Conservation (phyloP, 306 rosid genomes). For the Cercis canadensis region DNA sequence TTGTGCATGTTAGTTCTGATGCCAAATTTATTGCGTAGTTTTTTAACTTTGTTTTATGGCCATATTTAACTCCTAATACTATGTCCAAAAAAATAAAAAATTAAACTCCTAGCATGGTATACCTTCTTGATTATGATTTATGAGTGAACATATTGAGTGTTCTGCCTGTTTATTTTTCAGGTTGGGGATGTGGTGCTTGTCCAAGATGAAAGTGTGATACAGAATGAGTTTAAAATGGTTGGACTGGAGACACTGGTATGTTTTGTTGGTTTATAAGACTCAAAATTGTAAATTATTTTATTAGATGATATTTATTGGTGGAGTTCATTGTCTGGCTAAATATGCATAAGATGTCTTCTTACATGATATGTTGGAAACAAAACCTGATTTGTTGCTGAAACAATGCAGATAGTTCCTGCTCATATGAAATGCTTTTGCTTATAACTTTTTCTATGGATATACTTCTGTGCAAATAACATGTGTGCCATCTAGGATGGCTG, state of each 20-base stretch:
- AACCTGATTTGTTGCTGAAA: slow-evolving; percentile 16
- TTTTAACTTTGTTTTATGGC: slow-evolving; percentile 6
- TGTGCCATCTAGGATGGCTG: background rate
- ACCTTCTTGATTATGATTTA: slow-evolving; percentile 15
- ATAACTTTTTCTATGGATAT: background rate
- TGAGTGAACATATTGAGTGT: slow-evolving; percentile 11
- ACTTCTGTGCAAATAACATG: background rate
- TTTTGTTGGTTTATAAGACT: slow-evolving; percentile 6
- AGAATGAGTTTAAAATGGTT: slow-evolving; percentile 71
- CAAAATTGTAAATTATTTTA: slow-evolving; percentile 10
- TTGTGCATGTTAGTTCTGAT: slow-evolving; percentile 17
- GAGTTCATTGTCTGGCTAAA: slow-evolving; percentile 30
- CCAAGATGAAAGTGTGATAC: slow-evolving; percentile 75
- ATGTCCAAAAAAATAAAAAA: no score
- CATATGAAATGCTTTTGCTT: background rate
- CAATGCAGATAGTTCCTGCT: slow-evolving; percentile 15
- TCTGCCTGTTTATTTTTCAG: slow-evolving; percentile 52
- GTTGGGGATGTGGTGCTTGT: slow-evolving; percentile 96
- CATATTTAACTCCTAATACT: background rate
- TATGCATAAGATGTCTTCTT: slow-evolving; percentile 13
- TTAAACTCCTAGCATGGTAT: background rate
- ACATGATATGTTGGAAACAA: slow-evolving; percentile 13
- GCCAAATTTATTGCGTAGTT: slow-evolving; percentile 10
- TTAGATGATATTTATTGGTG: slow-evolving; percentile 18
- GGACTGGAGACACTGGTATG: slow-evolving; percentile 92